phyloP scores from a whole-genome alignment of 163 green algal species.

The Picocystis sp. region DNA sequence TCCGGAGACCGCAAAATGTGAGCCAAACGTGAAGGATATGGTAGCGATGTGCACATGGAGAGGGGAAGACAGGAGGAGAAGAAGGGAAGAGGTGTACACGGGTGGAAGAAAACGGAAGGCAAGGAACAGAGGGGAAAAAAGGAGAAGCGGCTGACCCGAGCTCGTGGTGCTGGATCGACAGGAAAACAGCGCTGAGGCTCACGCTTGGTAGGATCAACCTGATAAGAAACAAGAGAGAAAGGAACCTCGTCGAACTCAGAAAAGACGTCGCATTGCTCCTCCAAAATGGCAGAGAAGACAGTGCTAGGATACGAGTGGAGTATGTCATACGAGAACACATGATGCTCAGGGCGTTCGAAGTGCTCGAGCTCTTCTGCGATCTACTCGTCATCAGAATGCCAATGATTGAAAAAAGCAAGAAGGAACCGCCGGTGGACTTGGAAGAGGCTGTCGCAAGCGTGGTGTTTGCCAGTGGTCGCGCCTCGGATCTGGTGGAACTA shows the following conservation, averaged over 20 bases:
- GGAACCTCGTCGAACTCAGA: neutral
- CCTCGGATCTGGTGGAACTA: slow-evolving; percentile 49
- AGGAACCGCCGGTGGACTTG: slow-evolving; percentile 45
- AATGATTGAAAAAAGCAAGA: slow-evolving; percentile 49
- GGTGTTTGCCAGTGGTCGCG: slow-evolving; percentile 35
- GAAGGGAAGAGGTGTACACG: too few species aligned
- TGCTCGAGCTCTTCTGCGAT: slow-evolving; percentile 72
- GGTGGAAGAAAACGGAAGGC: too few species aligned
- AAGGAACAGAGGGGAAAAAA: slow-evolving; percentile 11
- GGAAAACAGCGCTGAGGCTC: too few species aligned
- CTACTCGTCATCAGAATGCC: slow-evolving; percentile 46
- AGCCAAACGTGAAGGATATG: too few species aligned
- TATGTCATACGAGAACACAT: slow-evolving; percentile 22
- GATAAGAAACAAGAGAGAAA: neutral
- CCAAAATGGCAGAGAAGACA: slow-evolving; percentile 1
- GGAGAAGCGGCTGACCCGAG: neutral
- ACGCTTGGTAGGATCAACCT: neutral
- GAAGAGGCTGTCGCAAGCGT: slow-evolving; percentile 43
- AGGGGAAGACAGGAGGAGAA: too few species aligned
- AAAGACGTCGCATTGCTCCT: slow-evolving; percentile 13
- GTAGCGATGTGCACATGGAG: too few species aligned
- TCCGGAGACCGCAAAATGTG: too few species aligned
- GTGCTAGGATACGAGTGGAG: slow-evolving; percentile 20
- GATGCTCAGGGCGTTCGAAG: slow-evolving; percentile 38
- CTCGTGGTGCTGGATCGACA: too few species aligned